Base-by-base conservation (phyloP, 139 green algal species). In the Closterium sp. region DNA sequence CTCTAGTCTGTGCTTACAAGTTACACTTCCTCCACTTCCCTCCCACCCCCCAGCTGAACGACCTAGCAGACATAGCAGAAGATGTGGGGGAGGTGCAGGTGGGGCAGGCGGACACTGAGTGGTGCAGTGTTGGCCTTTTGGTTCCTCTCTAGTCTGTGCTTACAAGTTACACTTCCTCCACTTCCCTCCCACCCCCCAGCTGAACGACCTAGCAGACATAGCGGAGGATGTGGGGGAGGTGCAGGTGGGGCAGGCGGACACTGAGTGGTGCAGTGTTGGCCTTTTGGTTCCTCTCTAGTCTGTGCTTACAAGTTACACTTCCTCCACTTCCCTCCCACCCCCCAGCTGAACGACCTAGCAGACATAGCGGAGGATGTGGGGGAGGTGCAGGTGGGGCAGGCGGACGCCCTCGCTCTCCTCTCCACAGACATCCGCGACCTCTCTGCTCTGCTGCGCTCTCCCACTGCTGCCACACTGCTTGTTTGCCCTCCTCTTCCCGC, bases 131-230 rank as follows among this genome's bases (percentile, higher is more conserved):
- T 62, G 5, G 5, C 42, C 42, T 62, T 7, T 62, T 7, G 5
- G 7, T 7, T 62, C 42, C 7, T 62, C n/a, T n/a, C n/a, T n/a
- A n/a, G n/a, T n/a, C n/a, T n/a, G n/a, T n/a, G n/a, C n/a, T n/a
- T n/a, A n/a, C 42, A 13, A 5, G 5, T 62, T n/a, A n/a, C 42
- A 62, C 5, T 62, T 62, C 42, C 62, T 11, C 62, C 19, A 7
- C 50, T 70, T 70, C 50, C 50, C 50, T 17, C 50, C 17, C 50
- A 70, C 50, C 7, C 50, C 10, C 10, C 91, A 93, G 91, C 91
- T 93, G 85, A 32, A 93, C 21, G 84, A 93, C 9, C 85, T 93
- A 24, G 91, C 32, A 19, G 91, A 93, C 45, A 90, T 93, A n/a
- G 85, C 91, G 27, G 42, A 93, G 31, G 31, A 86, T 73, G 70